Evolutionary conservation across 148 eudicot species (phyloP), one percentile per base, ranked within the genome.

Genomic region (Fagopyrum esculentum): DNA sequence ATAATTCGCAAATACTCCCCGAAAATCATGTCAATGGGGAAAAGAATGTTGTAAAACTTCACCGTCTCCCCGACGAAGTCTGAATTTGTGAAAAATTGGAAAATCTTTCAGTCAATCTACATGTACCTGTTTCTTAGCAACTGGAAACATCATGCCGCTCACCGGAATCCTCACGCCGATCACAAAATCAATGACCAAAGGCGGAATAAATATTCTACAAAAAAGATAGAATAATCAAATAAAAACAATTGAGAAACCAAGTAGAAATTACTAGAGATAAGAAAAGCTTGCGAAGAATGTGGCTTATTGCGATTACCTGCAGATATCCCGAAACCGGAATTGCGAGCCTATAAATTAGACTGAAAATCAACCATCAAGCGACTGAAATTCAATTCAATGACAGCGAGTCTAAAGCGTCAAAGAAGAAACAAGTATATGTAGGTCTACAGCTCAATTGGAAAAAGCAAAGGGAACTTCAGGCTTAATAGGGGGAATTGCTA

Each of bases 121-220:
- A 43, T 66, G 46, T 66, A 66, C 71, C 71, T 66, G 71, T 46
- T 66, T 66, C 71, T 64, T 64, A 35, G 71, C 46, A 43, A 46
- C 47, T 66, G 71, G 71, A 66, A 66, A 66, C 71, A 66, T 66
- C 71, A 66, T 66, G 46, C 19, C 43, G 46, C 15, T 43, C 17
- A 45, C 19, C 40, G 7, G 17, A 66, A 40, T 66, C 19, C 9
- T 35, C 40, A 2, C 71, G 16, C 45, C 43, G 46, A 45, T 29
- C 69, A 6, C 69, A 11, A 9, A 61, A 30, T 10, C 69, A 15
- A 30, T 63, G 15, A 29, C 45, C 26, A 22, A 6, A 26, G 69
- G 69, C 45, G 69, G 44, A 63, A 29, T 29, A 63, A 30, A 10
- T 29, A 30, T 29, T 30, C 69, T 40, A 46, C 46, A 3, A 13